These are phyloP conservation scores for Solioccasus polychromus DNA, from an alignment of 768 basidiomycete genomes.

Conservation along the genomic window DNA sequence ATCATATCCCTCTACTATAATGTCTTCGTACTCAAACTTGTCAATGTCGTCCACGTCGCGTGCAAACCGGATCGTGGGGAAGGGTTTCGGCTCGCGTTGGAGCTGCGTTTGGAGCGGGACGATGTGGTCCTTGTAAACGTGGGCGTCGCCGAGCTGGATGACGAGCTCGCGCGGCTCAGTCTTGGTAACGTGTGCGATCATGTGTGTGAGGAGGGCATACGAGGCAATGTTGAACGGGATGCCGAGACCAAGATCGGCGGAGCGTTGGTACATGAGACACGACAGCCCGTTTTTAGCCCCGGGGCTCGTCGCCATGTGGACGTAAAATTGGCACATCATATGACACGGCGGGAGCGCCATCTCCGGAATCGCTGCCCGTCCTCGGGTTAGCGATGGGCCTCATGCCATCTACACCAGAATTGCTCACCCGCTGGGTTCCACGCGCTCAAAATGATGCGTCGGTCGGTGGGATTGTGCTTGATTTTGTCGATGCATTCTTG, in stretches of 20 bases:
- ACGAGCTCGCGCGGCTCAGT: constrained; percentile 87
- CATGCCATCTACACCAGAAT: background rate
- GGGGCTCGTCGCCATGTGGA: constrained; percentile 68
- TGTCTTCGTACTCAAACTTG: constrained; percentile 75
- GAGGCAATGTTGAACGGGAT: constrained; percentile 99
- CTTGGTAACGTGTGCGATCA: constrained; percentile 91
- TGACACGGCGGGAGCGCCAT: constrained; percentile 99
- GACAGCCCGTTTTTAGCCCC: constrained; percentile 69
- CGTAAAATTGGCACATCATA: constrained; percentile 99
- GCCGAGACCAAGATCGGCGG: constrained; percentile 94
- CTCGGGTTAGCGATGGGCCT: background rate
- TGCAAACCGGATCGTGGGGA: constrained; percentile 78
- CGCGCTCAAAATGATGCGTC: constrained; percentile 90
- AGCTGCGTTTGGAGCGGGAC: constrained; percentile 84
- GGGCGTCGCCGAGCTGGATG: constrained; percentile 96
- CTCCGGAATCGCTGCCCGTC: constrained; percentile 69
- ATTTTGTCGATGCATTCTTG: constrained; percentile 88
- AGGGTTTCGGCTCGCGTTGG: constrained; percentile 69
- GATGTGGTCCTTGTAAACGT: constrained; percentile 92
- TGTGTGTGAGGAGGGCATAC: constrained; percentile 94
- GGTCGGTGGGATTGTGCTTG: constrained; percentile 87
- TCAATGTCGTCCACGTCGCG: constrained; percentile 72
- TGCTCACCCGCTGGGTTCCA: constrained; percentile 94
- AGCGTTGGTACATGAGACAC: constrained; percentile 97
- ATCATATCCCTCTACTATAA: constrained; percentile 83